These are phyloP conservation scores for Aspergillus persii DNA, from an alignment of 2,329 filamentous ascomycete genomes.

Conservation along the genomic window DNA sequence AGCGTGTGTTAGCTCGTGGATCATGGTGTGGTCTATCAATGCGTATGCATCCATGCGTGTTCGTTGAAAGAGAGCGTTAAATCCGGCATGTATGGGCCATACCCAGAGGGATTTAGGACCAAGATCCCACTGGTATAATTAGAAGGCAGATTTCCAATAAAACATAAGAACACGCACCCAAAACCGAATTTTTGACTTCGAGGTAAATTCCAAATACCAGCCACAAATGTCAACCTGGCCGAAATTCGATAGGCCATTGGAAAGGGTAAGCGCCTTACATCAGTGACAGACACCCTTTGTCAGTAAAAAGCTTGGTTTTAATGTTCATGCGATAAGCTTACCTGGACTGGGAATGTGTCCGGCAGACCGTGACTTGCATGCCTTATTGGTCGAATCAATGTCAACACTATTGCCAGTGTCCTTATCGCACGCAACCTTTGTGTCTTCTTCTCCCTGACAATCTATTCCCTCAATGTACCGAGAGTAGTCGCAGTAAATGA, in stretches of 20 bases:
- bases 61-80: not conserved
- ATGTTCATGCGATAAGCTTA: not conserved
- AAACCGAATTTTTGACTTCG: not conserved
- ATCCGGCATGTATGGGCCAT: not conserved
- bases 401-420: not conserved
- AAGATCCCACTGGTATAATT: not conserved
- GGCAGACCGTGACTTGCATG: not conserved
- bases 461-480: not conserved
- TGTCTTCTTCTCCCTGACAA: not conserved
- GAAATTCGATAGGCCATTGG: not conserved
- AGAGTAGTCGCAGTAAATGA: not conserved
- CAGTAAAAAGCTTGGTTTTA: no score
- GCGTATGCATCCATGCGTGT: not conserved
- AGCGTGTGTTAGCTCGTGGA: not conserved
- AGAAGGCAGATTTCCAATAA: no score
- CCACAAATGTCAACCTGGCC: not conserved
- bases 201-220: not conserved
- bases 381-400: not conserved
- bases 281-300: no score
- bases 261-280: not conserved
- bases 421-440: not conserved
- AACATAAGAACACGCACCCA: not conserved
- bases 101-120: not conserved
- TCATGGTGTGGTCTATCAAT: not conserved
- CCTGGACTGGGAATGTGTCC: not conserved